Percentiles rank a stretch among this genome's conserved stretches.
Evolutionary conservation across 1,284 basidiomycete species (phyloP).

Genomic region (Ceraceosorus bombacis): DNA sequence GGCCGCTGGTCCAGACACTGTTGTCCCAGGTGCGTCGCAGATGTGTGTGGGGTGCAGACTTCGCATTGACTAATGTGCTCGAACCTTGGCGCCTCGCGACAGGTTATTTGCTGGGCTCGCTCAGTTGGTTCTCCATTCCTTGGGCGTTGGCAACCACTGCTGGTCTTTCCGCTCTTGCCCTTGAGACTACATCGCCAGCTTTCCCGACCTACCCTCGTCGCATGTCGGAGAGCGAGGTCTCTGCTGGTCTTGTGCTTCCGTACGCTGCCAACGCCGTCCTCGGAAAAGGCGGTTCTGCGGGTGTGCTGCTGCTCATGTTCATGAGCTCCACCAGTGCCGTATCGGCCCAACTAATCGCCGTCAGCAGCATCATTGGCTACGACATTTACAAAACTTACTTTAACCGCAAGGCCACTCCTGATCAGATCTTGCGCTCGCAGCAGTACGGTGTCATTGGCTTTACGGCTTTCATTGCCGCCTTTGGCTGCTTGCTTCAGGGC

Average conservation of each 20-base stretch:
- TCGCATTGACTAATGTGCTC: no score
- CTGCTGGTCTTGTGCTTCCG: constrained; percentile 34
- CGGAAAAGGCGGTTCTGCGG: constrained; percentile 32
- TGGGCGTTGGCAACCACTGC: constrained; percentile 37
- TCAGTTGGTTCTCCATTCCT: constrained; percentile 38
- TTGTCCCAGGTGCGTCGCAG: constrained; percentile 14
- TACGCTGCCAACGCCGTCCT: constrained; percentile 38
- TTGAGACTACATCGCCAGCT: constrained; percentile 27
- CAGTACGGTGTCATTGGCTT: constrained; percentile 40
- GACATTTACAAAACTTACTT: constrained; percentile 36
- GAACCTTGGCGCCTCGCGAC: no score
- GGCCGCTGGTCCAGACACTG: constrained; percentile 30
- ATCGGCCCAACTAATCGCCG: constrained; percentile 32
- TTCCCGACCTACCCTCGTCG: constrained; percentile 37
- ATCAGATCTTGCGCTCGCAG: constrained; percentile 28
- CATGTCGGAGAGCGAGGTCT: constrained; percentile 28
- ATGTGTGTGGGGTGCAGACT: no score
- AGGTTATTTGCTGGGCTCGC: constrained; percentile 37
- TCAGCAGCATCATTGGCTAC: constrained; percentile 28
- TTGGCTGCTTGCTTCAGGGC: constrained; percentile 36
- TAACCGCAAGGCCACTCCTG: constrained; percentile 21
- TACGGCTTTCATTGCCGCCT: constrained; percentile 39
- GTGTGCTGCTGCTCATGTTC: constrained; percentile 36
- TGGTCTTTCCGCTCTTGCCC: constrained; percentile 34
- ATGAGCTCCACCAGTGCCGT: constrained; percentile 42